Evolutionary conservation across 805 yeast genomes (phyloP), one percentile per base, ranked within the genome.

Genomic region (Candida nanaspora): DNA sequence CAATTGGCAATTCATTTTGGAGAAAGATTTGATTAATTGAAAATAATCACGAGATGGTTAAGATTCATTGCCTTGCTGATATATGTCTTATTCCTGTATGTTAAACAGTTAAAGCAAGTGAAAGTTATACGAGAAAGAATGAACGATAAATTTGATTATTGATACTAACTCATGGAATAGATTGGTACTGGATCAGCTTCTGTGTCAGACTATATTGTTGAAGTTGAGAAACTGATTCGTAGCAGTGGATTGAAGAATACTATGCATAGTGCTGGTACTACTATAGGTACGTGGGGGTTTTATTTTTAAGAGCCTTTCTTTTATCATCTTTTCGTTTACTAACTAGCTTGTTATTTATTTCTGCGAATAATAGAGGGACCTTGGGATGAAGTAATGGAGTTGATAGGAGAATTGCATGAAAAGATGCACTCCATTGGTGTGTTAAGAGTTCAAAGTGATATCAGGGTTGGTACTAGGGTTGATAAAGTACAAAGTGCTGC

Each of bases 221-320:
- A 73, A 36, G 78, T 83, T 32, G 91, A 87, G 46, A 65, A 72
- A 22, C 59, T 77, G 40, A 79, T 87, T 21, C 69, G 82, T 43
- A 69, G 69, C 20, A 75, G 84, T 25, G 80, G 76, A 3, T 64
- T 87, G 41, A 69, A 78, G 38, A 78, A 82, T 46, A 78, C 85
- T 1, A 65, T 87, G 44, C 96, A 87, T 61, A 82, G 94, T 50
- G 96, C 96, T 2, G 96, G 96, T 3, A 87, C 96, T 6, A 86
- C 96, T 2, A 34, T 34, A 23, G 34, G 34, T 31, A 31, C 19
- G n/a, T n/a, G n/a, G n/a, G n/a, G n/a, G n/a, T n/a, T n/a, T n/a
- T n/a, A n/a, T n/a, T n/a, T n/a, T n/a, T n/a, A n/a, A n/a, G n/a
- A n/a, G n/a, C n/a, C n/a, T n/a, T n/a, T n/a, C n/a, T n/a, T n/a